These are phyloP conservation scores for Teratosphaeria destructans DNA, from an alignment of 2,329 filamentous ascomycete genomes.

Conservation along the genomic window DNA sequence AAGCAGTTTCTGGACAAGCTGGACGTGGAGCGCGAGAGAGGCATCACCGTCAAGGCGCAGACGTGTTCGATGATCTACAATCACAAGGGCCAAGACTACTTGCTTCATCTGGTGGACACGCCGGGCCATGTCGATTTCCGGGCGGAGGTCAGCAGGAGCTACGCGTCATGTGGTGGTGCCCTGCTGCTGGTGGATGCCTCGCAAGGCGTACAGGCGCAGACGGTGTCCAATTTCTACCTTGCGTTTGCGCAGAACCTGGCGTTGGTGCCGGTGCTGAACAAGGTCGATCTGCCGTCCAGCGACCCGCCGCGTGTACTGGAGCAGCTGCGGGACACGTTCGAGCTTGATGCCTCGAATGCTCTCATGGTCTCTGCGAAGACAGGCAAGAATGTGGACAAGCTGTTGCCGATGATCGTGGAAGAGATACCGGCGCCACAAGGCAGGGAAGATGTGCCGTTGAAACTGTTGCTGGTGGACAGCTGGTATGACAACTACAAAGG, in stretches of 20 bases:
- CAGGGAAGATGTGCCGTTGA: conserved; percentile 60
- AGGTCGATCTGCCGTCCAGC: conserved; percentile 84
- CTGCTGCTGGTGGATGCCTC: conserved; percentile 89
- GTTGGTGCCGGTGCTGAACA: conserved; percentile 89
- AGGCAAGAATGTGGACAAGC: conserved; percentile 71
- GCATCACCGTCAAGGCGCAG: conserved; percentile 97
- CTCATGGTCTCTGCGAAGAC: conserved; percentile 87
- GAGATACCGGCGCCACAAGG: conserved; percentile 73
- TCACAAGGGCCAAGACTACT: conserved; percentile 73
- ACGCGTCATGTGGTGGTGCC: conserved; percentile 90
- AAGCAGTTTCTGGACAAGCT: conserved; percentile 96
- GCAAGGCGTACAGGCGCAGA: conserved; percentile 94
- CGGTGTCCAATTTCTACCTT: conserved; percentile 95
- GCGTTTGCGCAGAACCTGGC: conserved; percentile 84
- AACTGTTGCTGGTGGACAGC: conserved; percentile 84
- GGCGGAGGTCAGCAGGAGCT: conserved; percentile 89
- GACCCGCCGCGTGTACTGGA: conserved; percentile 77
- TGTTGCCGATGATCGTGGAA: conserved; percentile 78
- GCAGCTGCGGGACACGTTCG: conserved; percentile 79
- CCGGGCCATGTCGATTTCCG: conserved; percentile 97
- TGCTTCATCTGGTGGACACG: conserved; percentile 91
- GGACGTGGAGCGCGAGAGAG: conserved; percentile 89
- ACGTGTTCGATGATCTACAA: conserved; percentile 97
- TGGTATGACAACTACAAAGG: conserved; percentile 98
- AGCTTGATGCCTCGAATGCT: conserved; percentile 67